Conservation (phyloP, 805 yeast genomes). For the Metschnikowia cerradonensis region DNA sequence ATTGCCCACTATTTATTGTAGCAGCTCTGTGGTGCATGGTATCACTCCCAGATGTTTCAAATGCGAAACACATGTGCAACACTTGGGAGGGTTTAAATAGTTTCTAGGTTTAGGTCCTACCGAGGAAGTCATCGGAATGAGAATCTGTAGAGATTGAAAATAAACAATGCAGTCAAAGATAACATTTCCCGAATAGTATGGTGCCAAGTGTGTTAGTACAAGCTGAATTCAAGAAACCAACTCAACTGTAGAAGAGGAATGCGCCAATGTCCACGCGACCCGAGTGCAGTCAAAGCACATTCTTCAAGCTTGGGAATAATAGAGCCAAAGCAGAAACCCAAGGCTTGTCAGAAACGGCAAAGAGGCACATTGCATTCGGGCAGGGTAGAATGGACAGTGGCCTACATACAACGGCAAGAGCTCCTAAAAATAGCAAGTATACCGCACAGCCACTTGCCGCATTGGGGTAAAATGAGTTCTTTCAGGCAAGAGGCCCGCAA, state of each 20-base stretch:
- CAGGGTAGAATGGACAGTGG: neutral
- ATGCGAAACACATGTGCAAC: conserved; percentile 1
- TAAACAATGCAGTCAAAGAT: neutral
- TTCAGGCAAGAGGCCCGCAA: neutral
- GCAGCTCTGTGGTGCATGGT: neutral
- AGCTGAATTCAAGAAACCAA: neutral
- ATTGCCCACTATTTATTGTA: neutral
- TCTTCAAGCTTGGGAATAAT: neutral
- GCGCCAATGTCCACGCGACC: neutral
- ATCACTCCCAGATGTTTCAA: neutral
- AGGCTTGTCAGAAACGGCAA: neutral
- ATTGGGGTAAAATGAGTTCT: neutral
- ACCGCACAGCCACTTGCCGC: conserved; percentile 3
- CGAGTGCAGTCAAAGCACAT: neutral
- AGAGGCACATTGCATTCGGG: conserved; percentile 1
- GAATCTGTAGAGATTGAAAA: neutral
- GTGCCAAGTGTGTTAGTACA: neutral
- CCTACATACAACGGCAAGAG: neutral
- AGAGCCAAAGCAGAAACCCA: neutral
- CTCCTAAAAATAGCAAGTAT: neutral
- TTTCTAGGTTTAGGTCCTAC: too few species aligned
- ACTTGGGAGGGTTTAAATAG: neutral
- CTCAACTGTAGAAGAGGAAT: too few species aligned
- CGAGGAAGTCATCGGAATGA: neutral
- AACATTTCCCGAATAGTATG: too few species aligned